These are phyloP conservation scores for Sechiopsis laciniata DNA, from an alignment of 306 rosid genomes.

Conservation along the genomic window DNA sequence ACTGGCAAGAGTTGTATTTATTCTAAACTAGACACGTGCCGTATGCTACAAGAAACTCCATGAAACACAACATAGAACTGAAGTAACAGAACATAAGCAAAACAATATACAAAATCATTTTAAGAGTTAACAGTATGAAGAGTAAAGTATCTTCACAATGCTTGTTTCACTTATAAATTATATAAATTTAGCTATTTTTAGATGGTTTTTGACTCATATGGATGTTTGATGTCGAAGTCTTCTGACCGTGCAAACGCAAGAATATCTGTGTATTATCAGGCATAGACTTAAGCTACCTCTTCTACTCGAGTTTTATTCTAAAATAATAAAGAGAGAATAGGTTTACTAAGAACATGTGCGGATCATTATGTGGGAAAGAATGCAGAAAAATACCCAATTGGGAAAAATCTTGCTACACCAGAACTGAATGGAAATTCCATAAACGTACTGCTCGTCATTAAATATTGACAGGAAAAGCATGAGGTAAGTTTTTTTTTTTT, in stretches of 20 bases:
- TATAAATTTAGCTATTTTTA: neutral
- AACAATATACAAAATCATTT: neutral
- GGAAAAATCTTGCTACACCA: too few relatives aligned
- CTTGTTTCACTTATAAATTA: neutral
- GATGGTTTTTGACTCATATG: neutral
- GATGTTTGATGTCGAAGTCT: neutral
- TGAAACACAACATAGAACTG: neutral
- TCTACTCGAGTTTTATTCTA: neutral
- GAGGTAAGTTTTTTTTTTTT: too few relatives aligned
- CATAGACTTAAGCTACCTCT: neutral
- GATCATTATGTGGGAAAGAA: too few relatives aligned
- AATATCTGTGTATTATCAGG: neutral
- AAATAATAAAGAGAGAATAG: too few relatives aligned
- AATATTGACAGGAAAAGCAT: neutral
- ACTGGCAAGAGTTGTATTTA: neutral
- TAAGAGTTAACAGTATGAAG: neutral
- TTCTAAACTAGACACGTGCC: neutral
- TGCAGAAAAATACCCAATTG: too few relatives aligned
- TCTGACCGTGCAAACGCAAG: neutral
- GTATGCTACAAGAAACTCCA: neutral
- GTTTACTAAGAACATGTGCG: too few relatives aligned
- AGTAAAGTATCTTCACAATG: neutral
- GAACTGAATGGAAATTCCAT: neutral
- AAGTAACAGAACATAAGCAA: neutral
- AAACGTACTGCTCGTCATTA: neutral